Base-by-base conservation (phyloP, 441 rosid genomes). In the Populus hybrid region DNA sequence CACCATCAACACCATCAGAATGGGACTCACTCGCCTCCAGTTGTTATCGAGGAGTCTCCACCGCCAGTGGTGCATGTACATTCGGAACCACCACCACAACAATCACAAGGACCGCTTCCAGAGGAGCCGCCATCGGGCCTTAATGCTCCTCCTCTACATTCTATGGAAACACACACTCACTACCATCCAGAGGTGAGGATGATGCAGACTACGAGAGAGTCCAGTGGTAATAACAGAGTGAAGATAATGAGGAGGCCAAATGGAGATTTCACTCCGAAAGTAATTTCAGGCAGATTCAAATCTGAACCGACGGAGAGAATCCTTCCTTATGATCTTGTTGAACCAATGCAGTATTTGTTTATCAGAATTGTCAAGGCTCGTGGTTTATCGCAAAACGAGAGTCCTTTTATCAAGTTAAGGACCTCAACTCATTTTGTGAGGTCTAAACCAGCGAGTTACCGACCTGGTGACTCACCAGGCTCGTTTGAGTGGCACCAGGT, bases 291-390 rank as follows among this genome's bases (percentile, higher is more conserved):
- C 10, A 87, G 81, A 42, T 61, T 66, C 24, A 45, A 79, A 7
- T 74, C 69, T 33, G 77, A 83, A 79, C 4, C 53, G 20, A 80
- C 83, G 3, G 91, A 92, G 76, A 75, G 85, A 77, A 81, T 86
- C 78, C 87, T 85, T 77, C 97, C 94, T 0, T 91, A 82, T 84
- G 87, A 87, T 82, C 90, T 93, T 9, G 98, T 93, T 1, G 99
- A 95, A 83, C 94, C 98, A 45, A 92, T 93, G 97, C 92, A 86
- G 79, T 93, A 92, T 78, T 84, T 95, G 80, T 95, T 90, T 83
- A 82, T 89, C 21, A 82, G 82, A 78, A 90, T 95, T 53, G 90
- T 87, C 20, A 95, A 92, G 84, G 97, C 97, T 7, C 94, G 97
- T 29, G 91, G 91, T 0, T 73, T 95, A 20, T 76, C 90, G 10